Evolutionary conservation across 495 filamentous ascomycete species (phyloP).

Genomic region (Hypoxylon rickii): DNA sequence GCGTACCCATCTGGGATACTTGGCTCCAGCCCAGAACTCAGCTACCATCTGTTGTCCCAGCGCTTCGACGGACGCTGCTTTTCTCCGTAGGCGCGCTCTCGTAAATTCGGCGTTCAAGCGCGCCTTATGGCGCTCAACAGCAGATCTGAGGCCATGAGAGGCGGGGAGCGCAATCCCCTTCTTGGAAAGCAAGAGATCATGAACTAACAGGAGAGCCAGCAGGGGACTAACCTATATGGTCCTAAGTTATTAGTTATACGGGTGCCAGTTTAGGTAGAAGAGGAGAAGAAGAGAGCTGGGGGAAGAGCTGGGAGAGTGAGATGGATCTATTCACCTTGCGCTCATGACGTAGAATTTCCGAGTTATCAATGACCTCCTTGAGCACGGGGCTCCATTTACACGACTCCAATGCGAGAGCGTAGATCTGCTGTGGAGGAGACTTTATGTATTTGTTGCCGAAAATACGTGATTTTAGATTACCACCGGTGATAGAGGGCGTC

Average conservation of each 20-base stretch:
- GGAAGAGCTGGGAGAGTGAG: too few species aligned
- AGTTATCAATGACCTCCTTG: constrained; percentile 80
- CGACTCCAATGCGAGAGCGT: constrained; percentile 81
- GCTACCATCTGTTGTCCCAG: constrained; percentile 63
- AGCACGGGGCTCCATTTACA: constrained; percentile 88
- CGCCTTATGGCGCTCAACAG: constrained; percentile 80
- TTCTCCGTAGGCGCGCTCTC: constrained; percentile 72
- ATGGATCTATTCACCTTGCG: constrained; percentile 68
- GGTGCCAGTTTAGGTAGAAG: too few species aligned
- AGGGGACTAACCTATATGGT: constrained; percentile 73
- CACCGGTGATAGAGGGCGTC: constrained; percentile 58
- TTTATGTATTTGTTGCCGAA: constrained; percentile 73
- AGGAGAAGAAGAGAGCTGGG: too few species aligned
- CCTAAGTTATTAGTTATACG: constrained; percentile 16
- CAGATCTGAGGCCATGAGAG: constrained; percentile 72
- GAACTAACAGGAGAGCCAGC: constrained; percentile 78
- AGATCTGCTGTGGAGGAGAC: constrained; percentile 78
- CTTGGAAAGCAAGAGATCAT: constrained; percentile 84
- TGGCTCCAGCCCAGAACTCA: constrained; percentile 35
- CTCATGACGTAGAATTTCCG: constrained; percentile 72
- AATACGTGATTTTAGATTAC: constrained; percentile 81
- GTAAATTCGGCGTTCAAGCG: constrained; percentile 81
- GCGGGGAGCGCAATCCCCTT: constrained; percentile 76
- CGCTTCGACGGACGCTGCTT: constrained; percentile 64
- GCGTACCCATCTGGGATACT: constrained; percentile 83